Evolutionary conservation across 805 yeast genomes (phyloP), one percentile per base, ranked within the genome.

Genomic region (Teunomyces stri): DNA sequence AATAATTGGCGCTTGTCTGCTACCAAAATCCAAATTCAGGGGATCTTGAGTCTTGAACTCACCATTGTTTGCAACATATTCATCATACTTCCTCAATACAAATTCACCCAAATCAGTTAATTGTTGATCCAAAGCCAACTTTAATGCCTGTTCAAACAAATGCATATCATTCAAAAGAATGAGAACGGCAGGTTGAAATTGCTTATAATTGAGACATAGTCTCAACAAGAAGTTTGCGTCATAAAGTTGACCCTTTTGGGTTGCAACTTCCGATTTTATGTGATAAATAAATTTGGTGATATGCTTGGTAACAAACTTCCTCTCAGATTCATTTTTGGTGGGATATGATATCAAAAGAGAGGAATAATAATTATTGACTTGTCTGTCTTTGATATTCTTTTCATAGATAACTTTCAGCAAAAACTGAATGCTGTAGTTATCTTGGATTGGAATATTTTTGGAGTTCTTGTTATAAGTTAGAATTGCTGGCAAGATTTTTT

Each of bases 121-220:
- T 29, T 79, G 79, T 50, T 80, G 67, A 3, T 79, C 75, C 40
- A 94, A 68, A 0, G 97, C 92, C 46, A 94, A 62, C 42, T 75
- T 74, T 30, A 91, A 81, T 0, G 98, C 97, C 45, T 87, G 90
- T 50, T 89, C 96, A 59, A 76, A 87, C 40, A 87, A 73, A 3
- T 76, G 80, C 64, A 89, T 66, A 47, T 70, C 74, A 43, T 79
- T 71, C 1, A 94, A 79, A 55, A 86, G 82, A n/a, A 94, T 76
- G 48, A 79, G 76, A 7, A 89, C 81, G 0, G 96, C 90, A 1
- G 91, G 78, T 50, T 80, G 80, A 43, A 75, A 70, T 49, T 80
- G 81, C 9, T 78, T 63, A 58, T 78, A 76, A 47, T 76, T 78
- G 43, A 87, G 72, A 55, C 96, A 87, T 27, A 90, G 61, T 46